Evolutionary conservation across 768 basidiomycete species (phyloP), one percentile per base, ranked within the genome.

Genomic region (Xerocomellus intermedius): DNA sequence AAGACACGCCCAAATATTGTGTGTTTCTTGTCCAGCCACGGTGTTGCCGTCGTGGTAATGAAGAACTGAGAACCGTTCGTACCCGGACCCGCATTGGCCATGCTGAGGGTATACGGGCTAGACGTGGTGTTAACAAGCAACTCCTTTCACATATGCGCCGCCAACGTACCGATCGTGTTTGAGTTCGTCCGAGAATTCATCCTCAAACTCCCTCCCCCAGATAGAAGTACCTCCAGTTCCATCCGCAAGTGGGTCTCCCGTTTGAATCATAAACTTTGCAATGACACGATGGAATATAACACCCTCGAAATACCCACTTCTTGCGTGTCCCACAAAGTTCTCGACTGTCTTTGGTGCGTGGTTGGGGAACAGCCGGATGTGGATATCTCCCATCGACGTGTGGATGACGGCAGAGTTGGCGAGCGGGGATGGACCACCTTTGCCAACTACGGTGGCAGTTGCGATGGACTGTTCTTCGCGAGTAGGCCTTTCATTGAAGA

Each of bases 41-140:
- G 91, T 8, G 91, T 92, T 8, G 94, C 88, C 3, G 87, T 94
- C 5, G 94, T 97, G 8, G 95, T 98, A 69, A 98, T 93, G 76
- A 98, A 99, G 78, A 98, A 99, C 67, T 99, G 96, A 2, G 91
- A 94, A 0, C 94, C 96, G 68, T 98, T 98, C 35, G 95, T 97
- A 42, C 74, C 75, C 8, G 91, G 86, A 5, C 94, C 95, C 6
- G 90, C 91, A 64, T 95, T 94, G 8, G 93, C 93, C 94, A 97
- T 96, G 65, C 91, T 94, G 52, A 98, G 79, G 4, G 91, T 96
- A 68, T 98, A 98, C 0, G 97, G 96, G 51, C 92, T 94, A 57
- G 21, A 58, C 12, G 41, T 12, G 22, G 21, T 36, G 41, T 68
- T 5, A 62, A 37, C 24, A 44, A n/a, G 32, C 9, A 28, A 33